Evolutionary conservation across 1,284 basidiomycete species (phyloP), one percentile per base, ranked within the genome.

Genomic region (Marasmius sp.): DNA sequence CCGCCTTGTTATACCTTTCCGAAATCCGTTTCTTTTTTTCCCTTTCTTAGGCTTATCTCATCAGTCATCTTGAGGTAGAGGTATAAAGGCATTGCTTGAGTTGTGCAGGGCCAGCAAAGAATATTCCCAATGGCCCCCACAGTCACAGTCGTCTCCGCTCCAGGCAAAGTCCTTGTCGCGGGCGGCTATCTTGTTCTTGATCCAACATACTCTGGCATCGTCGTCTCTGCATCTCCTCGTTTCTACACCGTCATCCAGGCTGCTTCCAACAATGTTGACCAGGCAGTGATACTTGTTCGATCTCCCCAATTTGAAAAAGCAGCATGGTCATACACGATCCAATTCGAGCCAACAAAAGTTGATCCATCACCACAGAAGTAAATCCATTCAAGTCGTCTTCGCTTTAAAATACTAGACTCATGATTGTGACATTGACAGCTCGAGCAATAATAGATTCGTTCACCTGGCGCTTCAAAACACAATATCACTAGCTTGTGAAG

Each of bases 111-210:
- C 52, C 6, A 55, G 48, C 62, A 85, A 84, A 81, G 27, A 27
- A 5, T 27, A 27, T 27, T 27, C 27, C 27, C 27, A 27, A 27
- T 27, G 27, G 27, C 27, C 67, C 77, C 62, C 71, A 72, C 12
- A 54, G 37, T 54, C 34, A 91, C 85, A 38, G 82, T 92, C 62
- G 86, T 97, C 59, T 98, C 95, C 33, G 87, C 96, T 1, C 94
- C 97, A 4, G 97, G 97, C 66, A 99, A 99, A 77, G 96, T 98
- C 59, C 86, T 99, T 63, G 75, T 98, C 61, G 94, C 96, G 2
- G 95, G 95, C 1, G 95, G 95, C 2, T 98, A 97, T 78, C 91
- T 98, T 61, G 93, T 98, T 33, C 88, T 97, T 62, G 94, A 97
- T 75, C 87, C 85, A 37, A 76, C 81, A 6, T 94, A 93, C 74